Percentiles rank a stretch among this genome's conserved stretches.
Conservation (phyloP, 2,329 filamentous ascomycete genomes). For the Colletotrichum camelliae region DNA sequence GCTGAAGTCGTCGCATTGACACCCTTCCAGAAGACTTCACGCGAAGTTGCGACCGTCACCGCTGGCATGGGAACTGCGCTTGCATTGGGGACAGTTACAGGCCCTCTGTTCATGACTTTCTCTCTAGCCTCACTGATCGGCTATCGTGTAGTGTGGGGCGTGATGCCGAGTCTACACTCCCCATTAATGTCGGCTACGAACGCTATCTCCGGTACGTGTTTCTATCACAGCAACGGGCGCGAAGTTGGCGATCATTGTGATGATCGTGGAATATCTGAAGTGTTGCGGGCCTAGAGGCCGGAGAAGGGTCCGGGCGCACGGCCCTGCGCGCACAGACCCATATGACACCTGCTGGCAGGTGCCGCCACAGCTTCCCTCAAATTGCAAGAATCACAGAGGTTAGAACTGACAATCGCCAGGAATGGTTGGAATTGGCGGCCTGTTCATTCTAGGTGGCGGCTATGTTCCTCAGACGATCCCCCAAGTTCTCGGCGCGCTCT, state of each 20-base stretch:
- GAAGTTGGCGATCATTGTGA: not conserved
- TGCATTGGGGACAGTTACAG: conserved; percentile 80
- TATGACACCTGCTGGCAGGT: accelerated
- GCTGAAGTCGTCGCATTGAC: conserved; percentile 71
- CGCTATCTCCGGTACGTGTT: conserved; percentile 73
- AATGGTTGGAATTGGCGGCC: conserved; percentile 87
- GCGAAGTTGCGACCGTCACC: conserved; percentile 77
- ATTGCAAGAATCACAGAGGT: not conserved
- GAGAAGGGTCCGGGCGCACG: no score
- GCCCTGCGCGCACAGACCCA: not conserved
- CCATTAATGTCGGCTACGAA: conserved; percentile 94
- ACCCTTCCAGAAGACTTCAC: conserved; percentile 80
- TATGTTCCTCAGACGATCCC: conserved; percentile 79
- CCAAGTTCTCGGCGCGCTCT: conserved; percentile 77
- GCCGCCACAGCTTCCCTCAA: no score
- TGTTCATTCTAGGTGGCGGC: conserved; percentile 88
- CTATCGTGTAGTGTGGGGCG: conserved; percentile 89
- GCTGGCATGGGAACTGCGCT: conserved; percentile 79
- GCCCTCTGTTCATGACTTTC: conserved; percentile 89
- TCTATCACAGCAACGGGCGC: not conserved
- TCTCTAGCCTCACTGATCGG: conserved; percentile 84
- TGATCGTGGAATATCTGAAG: accelerated
- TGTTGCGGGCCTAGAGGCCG: no score
- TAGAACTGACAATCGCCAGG: conserved; percentile 42
- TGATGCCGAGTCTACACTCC: conserved; percentile 81